A percentile compares a stretch with the other conserved stretches of the same genome.
phyloP scores from a whole-genome alignment of 2,329 filamentous ascomycete genomes.

The Fusarium xylarioides region DNA sequence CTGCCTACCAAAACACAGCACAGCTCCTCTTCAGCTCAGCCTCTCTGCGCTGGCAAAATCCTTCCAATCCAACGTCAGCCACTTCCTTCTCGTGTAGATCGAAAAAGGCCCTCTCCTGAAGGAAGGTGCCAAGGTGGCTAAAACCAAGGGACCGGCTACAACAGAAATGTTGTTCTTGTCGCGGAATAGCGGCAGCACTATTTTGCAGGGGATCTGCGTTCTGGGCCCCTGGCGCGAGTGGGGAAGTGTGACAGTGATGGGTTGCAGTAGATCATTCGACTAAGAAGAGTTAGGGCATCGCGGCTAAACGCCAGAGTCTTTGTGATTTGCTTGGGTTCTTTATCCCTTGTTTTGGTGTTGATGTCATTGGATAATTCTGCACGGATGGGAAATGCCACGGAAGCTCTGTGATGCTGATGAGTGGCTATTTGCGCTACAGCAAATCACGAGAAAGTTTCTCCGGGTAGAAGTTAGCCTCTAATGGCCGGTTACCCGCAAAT shows the following conservation, averaged over 20 bases:
- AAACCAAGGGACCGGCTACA: not conserved
- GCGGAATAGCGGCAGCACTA: not conserved
- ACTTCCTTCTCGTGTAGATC: not conserved
- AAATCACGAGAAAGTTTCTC: not conserved
- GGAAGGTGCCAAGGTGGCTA: not conserved
- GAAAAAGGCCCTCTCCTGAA: not conserved
- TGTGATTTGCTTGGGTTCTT: not conserved
- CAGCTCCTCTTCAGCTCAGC: not conserved
- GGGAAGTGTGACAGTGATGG: not conserved
- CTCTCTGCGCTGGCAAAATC: not conserved
- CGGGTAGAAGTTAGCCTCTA: rapidly evolving
- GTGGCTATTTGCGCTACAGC: rapidly evolving
- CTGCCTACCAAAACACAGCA: not conserved
- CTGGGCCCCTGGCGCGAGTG: not conserved
- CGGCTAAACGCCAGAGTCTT: not conserved
- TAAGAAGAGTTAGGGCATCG: not conserved
- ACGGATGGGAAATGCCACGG: rapidly evolving
- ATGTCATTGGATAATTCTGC: not conserved
- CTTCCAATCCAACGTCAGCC: not conserved
- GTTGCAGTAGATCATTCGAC: not conserved
- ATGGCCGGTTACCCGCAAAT: not conserved
- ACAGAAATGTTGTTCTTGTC: not conserved
- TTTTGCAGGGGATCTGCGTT: not conserved
- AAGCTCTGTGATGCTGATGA: rapidly evolving
- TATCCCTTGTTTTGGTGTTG: not conserved